Conservation (phyloP, 2,329 filamentous ascomycete genomes). For the Aotearoamyces nothofagi region DNA sequence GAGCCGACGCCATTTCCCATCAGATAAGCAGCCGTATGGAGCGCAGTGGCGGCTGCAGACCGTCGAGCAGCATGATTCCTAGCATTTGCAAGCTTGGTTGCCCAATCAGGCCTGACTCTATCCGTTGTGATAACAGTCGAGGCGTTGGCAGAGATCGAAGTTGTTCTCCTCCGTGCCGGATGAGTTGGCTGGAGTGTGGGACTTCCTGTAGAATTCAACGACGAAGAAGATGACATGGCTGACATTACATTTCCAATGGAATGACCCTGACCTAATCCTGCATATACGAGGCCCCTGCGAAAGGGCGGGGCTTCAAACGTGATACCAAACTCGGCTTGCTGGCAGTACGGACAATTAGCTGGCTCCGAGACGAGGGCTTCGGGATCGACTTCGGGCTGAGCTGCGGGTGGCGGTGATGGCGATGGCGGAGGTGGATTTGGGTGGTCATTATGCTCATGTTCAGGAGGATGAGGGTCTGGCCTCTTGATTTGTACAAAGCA, state of each 20-base stretch:
- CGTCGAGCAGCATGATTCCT: conserved; percentile 72
- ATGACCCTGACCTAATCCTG: too few species aligned
- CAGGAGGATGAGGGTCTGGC: conserved; percentile 76
- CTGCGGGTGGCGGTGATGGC: conserved; percentile 26
- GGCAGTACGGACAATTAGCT: conserved; percentile 86
- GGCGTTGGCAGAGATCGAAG: conserved; percentile 66
- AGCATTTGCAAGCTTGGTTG: conserved; percentile 72
- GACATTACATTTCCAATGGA: conserved; percentile 39
- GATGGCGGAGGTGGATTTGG: conserved; percentile 20
- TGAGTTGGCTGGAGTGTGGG: conserved; percentile 9
- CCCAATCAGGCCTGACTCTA: conserved; percentile 85
- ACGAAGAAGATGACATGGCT: conserved; percentile 78
- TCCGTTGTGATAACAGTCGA: conserved; percentile 87
- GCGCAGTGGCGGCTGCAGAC: conserved; percentile 81
- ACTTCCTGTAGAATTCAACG: conserved; percentile 44
- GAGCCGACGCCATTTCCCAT: conserved; percentile 40
- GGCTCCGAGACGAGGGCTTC: conserved; percentile 78
- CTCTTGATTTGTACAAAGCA: conserved; percentile 98
- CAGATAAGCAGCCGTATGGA: conserved; percentile 89
- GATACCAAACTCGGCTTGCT: conserved; percentile 90
- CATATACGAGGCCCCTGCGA: conserved; percentile 65
- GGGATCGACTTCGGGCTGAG: conserved; percentile 20
- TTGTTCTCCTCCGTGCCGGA: conserved; percentile 36
- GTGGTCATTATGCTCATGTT: conserved; percentile 36
- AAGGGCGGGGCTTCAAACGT: conserved; percentile 86